Percentiles rank a stretch among this genome's conserved stretches.
Conservation (phyloP, 148 eudicot species). For the Limonium bicolor region DNA sequence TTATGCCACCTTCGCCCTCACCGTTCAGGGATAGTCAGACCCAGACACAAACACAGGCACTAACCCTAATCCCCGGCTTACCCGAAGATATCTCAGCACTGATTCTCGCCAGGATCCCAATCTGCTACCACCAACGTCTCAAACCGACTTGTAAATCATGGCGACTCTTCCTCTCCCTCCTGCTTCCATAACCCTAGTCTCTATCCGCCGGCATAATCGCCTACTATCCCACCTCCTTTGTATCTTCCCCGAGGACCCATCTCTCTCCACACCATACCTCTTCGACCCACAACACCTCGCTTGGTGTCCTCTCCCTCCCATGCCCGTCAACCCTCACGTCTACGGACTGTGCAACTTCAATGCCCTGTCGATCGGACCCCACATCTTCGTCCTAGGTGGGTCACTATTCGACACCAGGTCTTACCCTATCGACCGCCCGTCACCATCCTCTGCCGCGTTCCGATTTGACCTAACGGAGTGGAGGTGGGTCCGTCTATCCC, state of each 20-base stretch:
- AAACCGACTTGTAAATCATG: conserved; percentile 67
- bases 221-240: conserved; percentile 43
- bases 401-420: conserved; percentile 75
- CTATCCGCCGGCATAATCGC: conserved; percentile 19
- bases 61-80: conserved; percentile 66
- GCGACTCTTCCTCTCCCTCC: conserved; percentile 46
- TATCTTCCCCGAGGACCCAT: conserved; percentile 72
- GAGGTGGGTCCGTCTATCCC: conserved; percentile 27
- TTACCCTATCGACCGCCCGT: conserved; percentile 65
- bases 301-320: conserved; percentile 62
- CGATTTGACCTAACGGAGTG: conserved; percentile 27
- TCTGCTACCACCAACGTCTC: conserved; percentile 33
- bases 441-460: conserved; percentile 27
- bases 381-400: conserved; percentile 62
- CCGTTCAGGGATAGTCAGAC: conserved; percentile 12
- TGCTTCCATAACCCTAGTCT: conserved; percentile 35
- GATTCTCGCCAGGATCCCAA: conserved; percentile 51
- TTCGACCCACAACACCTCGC: conserved; percentile 49
- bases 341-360: conserved; percentile 65
- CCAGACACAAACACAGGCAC: no score
- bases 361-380: conserved; percentile 27
- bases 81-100: conserved; percentile 54
- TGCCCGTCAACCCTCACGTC: conserved; percentile 76
- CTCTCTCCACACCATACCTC: conserved; percentile 41
- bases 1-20: conserved; percentile 12